Base-by-base conservation (phyloP, 2,329 filamentous ascomycete species). In the Sporothrix phasma region DNA sequence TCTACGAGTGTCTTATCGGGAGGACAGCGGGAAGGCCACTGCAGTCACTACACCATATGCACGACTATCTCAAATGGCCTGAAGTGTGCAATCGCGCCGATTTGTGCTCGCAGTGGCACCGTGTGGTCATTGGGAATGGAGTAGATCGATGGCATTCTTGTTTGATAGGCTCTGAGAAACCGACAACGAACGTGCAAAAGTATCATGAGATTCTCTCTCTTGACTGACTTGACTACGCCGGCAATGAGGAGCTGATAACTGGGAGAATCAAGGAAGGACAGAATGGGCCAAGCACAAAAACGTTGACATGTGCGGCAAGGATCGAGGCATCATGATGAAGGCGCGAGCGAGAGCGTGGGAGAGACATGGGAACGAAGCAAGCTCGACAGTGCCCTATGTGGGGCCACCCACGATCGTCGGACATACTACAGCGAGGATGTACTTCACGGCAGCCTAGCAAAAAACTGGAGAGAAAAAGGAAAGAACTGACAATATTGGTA, bases 81-180 rank as follows among this genome's bases (percentile, higher is more conserved):
- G 31, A 53, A 34, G 29, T 24, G n/a, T 54, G 51, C n/a, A 5
- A 37, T 29, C 11, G 39, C 39, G n/a, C 31, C 31, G 24, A 37
- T 54, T 10, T 56, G 19, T 5, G 6, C n/a, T 54, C 34, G 13
- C 8, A 15, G 13, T 10, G 31, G 51, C 24, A 56, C 34, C 31
- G 31, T 56, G 51, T n/a, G 34, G 37, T n/a, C 34, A 7, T 22
- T 7, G 11, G 39, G 39, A 19, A 39, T 39, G 51, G n/a, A 24
- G 31, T 15, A 43, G 54, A 59, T 59, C 37, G 24, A 56, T 15
- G 31, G 31, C 51, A 56, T 56, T 39, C 51, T 56, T 11, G 51
- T 39, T 56, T 39, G 51, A 59, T 59, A 59, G 54, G 54, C 54
- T 59, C 37, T 26, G 24, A n/a, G 13, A 43, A 17, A 59, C 39